These are phyloP conservation scores for Boletus speciosus DNA, from an alignment of 768 basidiomycete species.

Conservation along the genomic window DNA sequence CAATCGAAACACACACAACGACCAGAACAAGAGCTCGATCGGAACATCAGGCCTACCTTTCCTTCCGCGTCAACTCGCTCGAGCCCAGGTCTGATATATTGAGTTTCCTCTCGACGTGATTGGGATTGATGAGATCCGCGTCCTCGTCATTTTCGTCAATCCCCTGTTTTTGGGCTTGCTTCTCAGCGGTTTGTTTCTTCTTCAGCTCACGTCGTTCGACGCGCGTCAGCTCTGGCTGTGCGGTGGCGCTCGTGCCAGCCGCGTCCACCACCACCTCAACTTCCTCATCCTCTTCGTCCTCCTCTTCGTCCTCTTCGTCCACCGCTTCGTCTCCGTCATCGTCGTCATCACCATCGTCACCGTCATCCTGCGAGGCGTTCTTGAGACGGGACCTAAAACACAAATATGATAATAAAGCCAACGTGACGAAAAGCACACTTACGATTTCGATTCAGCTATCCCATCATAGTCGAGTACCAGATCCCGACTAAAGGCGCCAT, in stretches of 20 bases:
- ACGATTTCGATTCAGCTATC: slow-evolving; percentile 51
- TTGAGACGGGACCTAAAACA: slow-evolving; percentile 20
- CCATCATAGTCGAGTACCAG: slow-evolving; percentile 57
- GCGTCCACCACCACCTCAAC: slow-evolving; percentile 33
- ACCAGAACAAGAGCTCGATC: slow-evolving; percentile 1
- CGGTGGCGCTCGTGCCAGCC: slow-evolving; percentile 25
- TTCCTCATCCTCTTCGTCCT: slow-evolving; percentile 40
- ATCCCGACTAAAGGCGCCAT: slow-evolving; percentile 43
- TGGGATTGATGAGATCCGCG: slow-evolving; percentile 72
- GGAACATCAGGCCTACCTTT: slow-evolving; percentile 45
- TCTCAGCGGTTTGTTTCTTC: slow-evolving; percentile 65
- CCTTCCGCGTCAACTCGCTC: slow-evolving; percentile 58
- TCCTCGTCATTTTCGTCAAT: slow-evolving; percentile 59
- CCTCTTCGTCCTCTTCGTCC: slow-evolving; percentile 40
- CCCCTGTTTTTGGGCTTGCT: slow-evolving; percentile 36
- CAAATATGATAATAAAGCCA: slow-evolving; percentile 4
- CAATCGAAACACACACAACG: background rate
- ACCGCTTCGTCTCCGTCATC: slow-evolving; percentile 30
- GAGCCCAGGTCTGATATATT: slow-evolving; percentile 74
- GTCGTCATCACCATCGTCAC: slow-evolving; percentile 25
- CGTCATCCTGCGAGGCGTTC: slow-evolving; percentile 32
- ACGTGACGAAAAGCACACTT: slow-evolving; percentile 13
- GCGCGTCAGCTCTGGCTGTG: slow-evolving; percentile 60
- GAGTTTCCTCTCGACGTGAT: slow-evolving; percentile 70
- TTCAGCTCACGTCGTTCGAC: slow-evolving; percentile 75